phyloP scores from a whole-genome alignment of 2,329 filamentous ascomycete genomes.

The Hansfordia pulvinata region DNA sequence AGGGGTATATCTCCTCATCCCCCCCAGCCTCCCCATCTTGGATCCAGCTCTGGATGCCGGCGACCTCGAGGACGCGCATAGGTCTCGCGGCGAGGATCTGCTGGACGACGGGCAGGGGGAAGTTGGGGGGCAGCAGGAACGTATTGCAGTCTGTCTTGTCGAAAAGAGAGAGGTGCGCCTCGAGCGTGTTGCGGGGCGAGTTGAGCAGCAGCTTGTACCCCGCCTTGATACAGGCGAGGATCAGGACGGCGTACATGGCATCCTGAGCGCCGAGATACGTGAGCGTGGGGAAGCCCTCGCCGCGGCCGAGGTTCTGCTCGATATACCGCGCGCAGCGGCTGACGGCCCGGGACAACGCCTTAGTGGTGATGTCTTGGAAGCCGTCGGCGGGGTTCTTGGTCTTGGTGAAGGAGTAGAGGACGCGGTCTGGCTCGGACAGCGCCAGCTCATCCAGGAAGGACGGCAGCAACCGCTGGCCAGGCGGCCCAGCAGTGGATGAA shows the following conservation, averaged over 20 bases:
- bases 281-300: slow-evolving; percentile 26
- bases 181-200: slow-evolving; percentile 19
- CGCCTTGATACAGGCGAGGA: slow-evolving; percentile 26
- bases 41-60: slow-evolving; percentile 10
- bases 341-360: slow-evolving; percentile 11
- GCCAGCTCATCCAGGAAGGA: slow-evolving; percentile 16
- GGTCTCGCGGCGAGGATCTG: slow-evolving; percentile 11
- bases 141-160: slow-evolving; percentile 12
- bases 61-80: slow-evolving; percentile 10
- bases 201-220: slow-evolving; percentile 24
- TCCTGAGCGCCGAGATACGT: slow-evolving; percentile 31
- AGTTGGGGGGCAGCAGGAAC: slow-evolving; percentile 10
- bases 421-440: slow-evolving; percentile 10
- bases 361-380: slow-evolving; percentile 12
- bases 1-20: slow-evolving; percentile 10
- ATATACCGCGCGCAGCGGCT: no score
- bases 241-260: slow-evolving; percentile 20
- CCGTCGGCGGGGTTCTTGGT: slow-evolving; percentile 4
- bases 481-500: no score
- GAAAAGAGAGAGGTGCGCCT: slow-evolving; percentile 18
- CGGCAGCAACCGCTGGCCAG: slow-evolving; percentile 14
- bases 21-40: slow-evolving; percentile 13
- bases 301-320: no score
- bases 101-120: slow-evolving; percentile 9
- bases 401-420: slow-evolving; percentile 5